Evolutionary conservation across 345 rosid species (phyloP), one percentile per base, ranked within the genome.

Genomic region (Eucalyptus polybractea): DNA sequence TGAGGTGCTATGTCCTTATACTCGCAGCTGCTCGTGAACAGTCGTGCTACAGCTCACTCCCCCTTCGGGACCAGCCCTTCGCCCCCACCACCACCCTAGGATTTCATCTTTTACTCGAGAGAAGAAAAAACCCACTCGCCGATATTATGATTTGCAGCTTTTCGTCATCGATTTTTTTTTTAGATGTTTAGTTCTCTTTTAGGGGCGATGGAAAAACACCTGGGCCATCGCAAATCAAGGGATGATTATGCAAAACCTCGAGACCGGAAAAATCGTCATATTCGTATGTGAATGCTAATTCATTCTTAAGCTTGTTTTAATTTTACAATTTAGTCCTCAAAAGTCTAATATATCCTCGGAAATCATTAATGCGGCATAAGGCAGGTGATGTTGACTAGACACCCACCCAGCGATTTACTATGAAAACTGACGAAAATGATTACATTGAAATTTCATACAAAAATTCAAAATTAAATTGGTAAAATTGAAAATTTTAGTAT

Each of bases 1-100:
- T 51, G 54, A 69, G 93, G 92, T 92, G 60, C 72, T 7, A 8
- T 87, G 93, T 93, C 93, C 90, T 89, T 92, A 27, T 91, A 76
- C 53, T n/a, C 10, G 6, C 88, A 87, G 69, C 92, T 86, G 47
- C 87, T 89, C 53, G 88, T 42, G 60, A 86, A 88, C 62, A 76
- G 83, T 45, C 27, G 31, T 29, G 49, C 80, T 42, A 76, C 67
- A 69, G 10, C 49, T 72, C 80, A 11, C 29, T 12, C 10, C 54
- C 62, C n/a, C 67, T 76, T 40, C 24, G 83, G 83, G 47, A 21
- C 83, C 47, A 22, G 45, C 13, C 83, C 8, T 22, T 10, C 42
- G 27, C 47, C 83, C 83, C 76, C 76, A n/a, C 76, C 83, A 76
- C 83, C 83, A 1, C 44, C 80, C 80, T 12, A 29, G 9, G 42